Percentiles rank a stretch among this genome's conserved stretches.
phyloP scores from a whole-genome alignment of 2,329 filamentous ascomycete species.

The Hyphodiscus sp. region DNA sequence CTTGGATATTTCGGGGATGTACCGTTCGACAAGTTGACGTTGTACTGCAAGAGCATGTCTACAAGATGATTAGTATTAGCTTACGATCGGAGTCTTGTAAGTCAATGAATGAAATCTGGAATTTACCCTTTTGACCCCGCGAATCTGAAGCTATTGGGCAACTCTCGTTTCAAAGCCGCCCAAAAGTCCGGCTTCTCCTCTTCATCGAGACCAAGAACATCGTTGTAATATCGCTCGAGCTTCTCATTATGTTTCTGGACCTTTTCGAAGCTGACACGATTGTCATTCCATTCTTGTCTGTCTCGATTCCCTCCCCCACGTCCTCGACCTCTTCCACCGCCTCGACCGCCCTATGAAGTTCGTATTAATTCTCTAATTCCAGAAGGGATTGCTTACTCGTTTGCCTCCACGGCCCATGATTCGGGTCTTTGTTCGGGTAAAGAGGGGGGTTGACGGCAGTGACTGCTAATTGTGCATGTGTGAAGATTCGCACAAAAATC shows the following conservation, averaged over 20 bases:
- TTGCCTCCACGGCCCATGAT: slow-evolving; percentile 28
- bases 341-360: slow-evolving; percentile 13
- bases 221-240: slow-evolving; percentile 82
- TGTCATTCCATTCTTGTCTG: slow-evolving; percentile 31
- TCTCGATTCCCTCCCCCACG: slow-evolving; percentile 19
- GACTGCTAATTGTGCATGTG: not conserved
- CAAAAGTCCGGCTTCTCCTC: slow-evolving; percentile 79
- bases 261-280: slow-evolving; percentile 42
- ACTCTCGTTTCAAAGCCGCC: slow-evolving; percentile 71
- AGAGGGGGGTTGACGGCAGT: slow-evolving; percentile 1
- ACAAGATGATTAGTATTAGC: slow-evolving; percentile 8
- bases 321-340: slow-evolving; percentile 16
- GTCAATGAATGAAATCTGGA: not conserved
- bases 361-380: not conserved
- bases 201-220: slow-evolving; percentile 66
- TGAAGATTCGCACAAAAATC: not conserved
- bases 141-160: slow-evolving; percentile 97
- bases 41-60: slow-evolving; percentile 91
- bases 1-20: slow-evolving; percentile 82
- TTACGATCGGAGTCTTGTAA: not conserved
- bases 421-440: not conserved
- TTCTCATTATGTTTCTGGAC: slow-evolving; percentile 75
- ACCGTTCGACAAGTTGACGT: slow-evolving; percentile 77
- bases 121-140: slow-evolving; percentile 82
- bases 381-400: slow-evolving; percentile 17